These are phyloP conservation scores for Hypoxylon sp. DNA, from an alignment of 2,329 filamentous ascomycete species.

Conservation along the genomic window DNA sequence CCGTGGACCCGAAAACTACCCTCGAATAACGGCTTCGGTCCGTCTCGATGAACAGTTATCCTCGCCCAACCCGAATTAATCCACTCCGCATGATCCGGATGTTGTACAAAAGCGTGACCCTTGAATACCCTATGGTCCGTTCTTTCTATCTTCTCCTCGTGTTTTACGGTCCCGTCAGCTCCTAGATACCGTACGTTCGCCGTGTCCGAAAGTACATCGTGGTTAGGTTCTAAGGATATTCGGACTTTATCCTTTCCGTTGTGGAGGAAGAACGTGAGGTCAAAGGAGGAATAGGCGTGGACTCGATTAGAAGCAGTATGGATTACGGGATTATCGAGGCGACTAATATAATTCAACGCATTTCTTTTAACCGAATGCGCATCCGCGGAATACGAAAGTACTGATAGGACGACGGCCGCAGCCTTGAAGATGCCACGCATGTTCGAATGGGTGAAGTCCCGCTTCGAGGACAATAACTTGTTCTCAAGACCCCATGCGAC, in stretches of 20 bases:
- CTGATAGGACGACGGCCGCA: constrained; percentile 49
- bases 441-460: constrained; percentile 43
- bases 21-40: constrained; percentile 84
- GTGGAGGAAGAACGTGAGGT: constrained; percentile 83
- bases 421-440: constrained; percentile 52
- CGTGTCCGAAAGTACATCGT: constrained; percentile 85
- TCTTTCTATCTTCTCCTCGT: constrained; percentile 78
- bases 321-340: constrained; percentile 80
- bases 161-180: constrained; percentile 75
- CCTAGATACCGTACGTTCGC: constrained; percentile 80
- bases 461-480: constrained; percentile 42
- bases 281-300: constrained; percentile 84
- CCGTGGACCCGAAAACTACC: constrained; percentile 86
- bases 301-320: constrained; percentile 83
- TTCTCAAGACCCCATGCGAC: constrained; percentile 49
- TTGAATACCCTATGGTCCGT: constrained; percentile 85
- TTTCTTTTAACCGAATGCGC: constrained; percentile 81
- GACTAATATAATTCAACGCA: constrained; percentile 79
- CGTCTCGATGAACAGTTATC: constrained; percentile 82
- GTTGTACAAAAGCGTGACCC: constrained; percentile 79
- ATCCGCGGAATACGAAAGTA: constrained; percentile 54
- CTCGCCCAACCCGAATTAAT: constrained; percentile 88
- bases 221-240: constrained; percentile 87
- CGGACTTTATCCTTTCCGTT: constrained; percentile 77
- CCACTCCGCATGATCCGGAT: constrained; percentile 74